Base-by-base conservation (phyloP, 1,284 basidiomycete species). In the Chondrostereum purpureum region DNA sequence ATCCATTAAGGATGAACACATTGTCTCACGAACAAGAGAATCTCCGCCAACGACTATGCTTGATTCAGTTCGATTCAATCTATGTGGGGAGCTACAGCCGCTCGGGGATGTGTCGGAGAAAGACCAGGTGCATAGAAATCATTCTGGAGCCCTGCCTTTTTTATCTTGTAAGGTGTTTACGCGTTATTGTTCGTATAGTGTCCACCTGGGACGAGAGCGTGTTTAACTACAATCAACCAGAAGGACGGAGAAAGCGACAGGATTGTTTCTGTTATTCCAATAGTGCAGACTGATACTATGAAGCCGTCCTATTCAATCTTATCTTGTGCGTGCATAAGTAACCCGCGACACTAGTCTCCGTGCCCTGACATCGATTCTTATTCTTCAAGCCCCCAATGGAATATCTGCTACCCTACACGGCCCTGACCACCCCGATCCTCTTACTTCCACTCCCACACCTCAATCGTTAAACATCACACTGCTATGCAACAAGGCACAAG, bases 401-500 rank as follows among this genome's bases (percentile, higher is more conserved):
- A 52, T 89, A 8, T 66, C 69, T n/a, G 55, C 89, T 22, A 62
- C 66, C 18, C 65, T 88, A n/a, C 70, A 75, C 46, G 88, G 85
- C 23, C 55, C 69, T 8, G 60, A 72, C 47, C 89, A 87, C 57
- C 82, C 86, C 39, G 51, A 65, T 53, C 64, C 68, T 2, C 64
- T 68, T 45, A 51, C 65, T 49, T 58, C 64, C 4, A 64, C 66
- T 11, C 55, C 66, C 18, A 61, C 65, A 42, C 58, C 68, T 1
- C 87, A 89, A 53, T 73, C 68, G 3, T 66, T 89, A 52, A 76
- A 72, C 45, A 50, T 90, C 20, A 75, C 72, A 2, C 55, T 91
- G 5, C 55, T 76, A 6, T 91, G 88, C 56, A 65, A 69, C 46
- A 57, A 67, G 1, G n/a, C n/a, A n/a, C n/a, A n/a, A n/a, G 55